phyloP scores from a whole-genome alignment of 495 filamentous ascomycete species.

The Xylona heveae region DNA sequence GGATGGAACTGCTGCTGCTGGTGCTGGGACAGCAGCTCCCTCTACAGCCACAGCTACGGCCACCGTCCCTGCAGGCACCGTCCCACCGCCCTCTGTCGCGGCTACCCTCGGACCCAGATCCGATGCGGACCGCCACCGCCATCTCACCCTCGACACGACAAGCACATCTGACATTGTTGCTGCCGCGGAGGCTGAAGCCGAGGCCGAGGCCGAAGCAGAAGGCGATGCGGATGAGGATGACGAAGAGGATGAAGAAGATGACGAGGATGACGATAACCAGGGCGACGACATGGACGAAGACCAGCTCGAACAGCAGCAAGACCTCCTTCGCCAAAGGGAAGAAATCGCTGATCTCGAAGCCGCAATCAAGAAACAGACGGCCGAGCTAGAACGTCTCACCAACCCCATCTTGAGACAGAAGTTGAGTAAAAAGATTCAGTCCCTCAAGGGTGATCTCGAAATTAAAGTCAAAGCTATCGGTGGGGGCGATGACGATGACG shows the following conservation, averaged over 20 bases:
- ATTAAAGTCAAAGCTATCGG: conserved; percentile 33
- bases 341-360: conserved; percentile 28
- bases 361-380: conserved; percentile 23
- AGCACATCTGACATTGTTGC: conserved; percentile 13
- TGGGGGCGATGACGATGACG: conserved; percentile 21
- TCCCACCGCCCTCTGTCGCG: conserved; percentile 3
- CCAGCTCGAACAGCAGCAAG: conserved; percentile 19
- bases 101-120: no score
- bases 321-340: conserved; percentile 24
- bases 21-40: conserved; percentile 2
- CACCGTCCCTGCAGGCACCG: not conserved
- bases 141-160: no score
- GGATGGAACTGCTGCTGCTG: conserved; percentile 12
- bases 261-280: conserved; percentile 24
- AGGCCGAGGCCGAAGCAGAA: conserved; percentile 22
- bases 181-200: conserved; percentile 17
- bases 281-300: conserved; percentile 21
- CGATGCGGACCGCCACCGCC: no score
- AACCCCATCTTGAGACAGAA: conserved; percentile 30
- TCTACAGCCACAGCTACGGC: not conserved
- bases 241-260: conserved; percentile 25
- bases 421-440: conserved; percentile 28
- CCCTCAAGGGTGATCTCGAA: conserved; percentile 29
- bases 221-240: conserved; percentile 19
- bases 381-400: conserved; percentile 15